phyloP scores from a whole-genome alignment of 306 rosid species.

The Quercus dentata region DNA sequence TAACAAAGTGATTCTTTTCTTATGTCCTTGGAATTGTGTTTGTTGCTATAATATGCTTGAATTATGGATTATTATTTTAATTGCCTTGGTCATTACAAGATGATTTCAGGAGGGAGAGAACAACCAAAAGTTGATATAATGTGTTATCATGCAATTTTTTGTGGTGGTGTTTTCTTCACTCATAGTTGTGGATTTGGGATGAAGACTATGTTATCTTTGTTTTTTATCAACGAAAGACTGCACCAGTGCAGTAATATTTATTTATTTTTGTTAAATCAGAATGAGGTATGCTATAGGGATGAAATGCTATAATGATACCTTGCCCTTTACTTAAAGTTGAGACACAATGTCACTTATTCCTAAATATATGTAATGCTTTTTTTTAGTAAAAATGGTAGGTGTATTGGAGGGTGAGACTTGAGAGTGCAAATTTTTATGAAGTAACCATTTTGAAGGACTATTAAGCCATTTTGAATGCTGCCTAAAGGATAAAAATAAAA shows the following conservation, averaged over 20 bases:
- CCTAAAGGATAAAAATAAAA: neutral
- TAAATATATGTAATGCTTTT: no score
- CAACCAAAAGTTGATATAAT: constrained; percentile 61
- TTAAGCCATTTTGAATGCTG: no score
- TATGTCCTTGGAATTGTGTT: neutral
- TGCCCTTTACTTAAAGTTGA: no score
- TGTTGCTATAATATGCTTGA: neutral
- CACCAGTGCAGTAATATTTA: no score
- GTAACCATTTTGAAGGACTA: no score
- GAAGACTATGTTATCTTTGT: neutral
- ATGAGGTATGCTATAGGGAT: neutral
- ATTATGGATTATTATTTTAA: neutral
- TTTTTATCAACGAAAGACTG: neutral
- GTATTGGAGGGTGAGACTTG: no score
- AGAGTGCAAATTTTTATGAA: no score
- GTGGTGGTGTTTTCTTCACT: constrained; percentile 7
- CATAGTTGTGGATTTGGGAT: neutral
- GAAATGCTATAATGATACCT: neutral
- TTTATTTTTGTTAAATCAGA: neutral
- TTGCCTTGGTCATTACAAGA: constrained; percentile 50
- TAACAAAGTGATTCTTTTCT: no score
- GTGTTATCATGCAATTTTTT: constrained; percentile 19
- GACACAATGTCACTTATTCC: no score
- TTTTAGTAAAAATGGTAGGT: no score
- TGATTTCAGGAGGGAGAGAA: constrained; percentile 65